phyloP scores from a whole-genome alignment of 2,329 filamentous ascomycete genomes.

The Diaporthe vaccinii region DNA sequence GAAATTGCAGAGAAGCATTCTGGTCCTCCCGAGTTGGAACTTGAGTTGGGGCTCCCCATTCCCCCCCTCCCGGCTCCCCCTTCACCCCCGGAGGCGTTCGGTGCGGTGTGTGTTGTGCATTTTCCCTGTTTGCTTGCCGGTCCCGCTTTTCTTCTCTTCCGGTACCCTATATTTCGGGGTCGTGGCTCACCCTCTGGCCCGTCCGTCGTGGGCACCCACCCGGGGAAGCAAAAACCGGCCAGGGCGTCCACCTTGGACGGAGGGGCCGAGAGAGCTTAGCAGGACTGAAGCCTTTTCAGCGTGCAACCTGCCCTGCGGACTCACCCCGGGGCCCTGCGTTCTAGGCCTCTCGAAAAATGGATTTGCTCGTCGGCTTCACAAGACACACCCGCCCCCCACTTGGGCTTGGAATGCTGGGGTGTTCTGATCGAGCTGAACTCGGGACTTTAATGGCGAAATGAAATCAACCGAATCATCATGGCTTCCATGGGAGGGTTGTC shows the following conservation, averaged over 20 bases:
- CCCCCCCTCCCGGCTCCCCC: background rate
- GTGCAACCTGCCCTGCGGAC: background rate
- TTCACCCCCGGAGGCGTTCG: background rate
- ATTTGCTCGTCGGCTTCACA: background rate
- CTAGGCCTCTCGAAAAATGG: background rate
- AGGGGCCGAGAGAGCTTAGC: conserved; percentile 24
- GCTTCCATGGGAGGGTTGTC: background rate
- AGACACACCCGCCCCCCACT: background rate
- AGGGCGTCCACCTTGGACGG: conserved; percentile 13
- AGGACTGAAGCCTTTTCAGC: conserved; percentile 23
- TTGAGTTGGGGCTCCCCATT: background rate
- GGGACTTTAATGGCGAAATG: background rate
- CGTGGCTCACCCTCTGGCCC: conserved; percentile 16
- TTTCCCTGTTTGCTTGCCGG: background rate
- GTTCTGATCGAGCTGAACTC: background rate
- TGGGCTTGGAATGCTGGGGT: background rate
- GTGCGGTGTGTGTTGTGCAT: conserved; percentile 5
- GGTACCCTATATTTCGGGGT: background rate
- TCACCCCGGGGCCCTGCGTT: background rate
- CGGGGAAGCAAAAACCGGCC: conserved; percentile 12
- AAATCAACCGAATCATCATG: background rate
- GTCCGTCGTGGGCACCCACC: conserved; percentile 5
- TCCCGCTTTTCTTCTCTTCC: background rate
- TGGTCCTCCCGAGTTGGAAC: background rate
- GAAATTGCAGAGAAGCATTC: conserved; percentile 18